Conservation (phyloP, 176 grass and related monocot species). For the Raddia distichophylla region DNA sequence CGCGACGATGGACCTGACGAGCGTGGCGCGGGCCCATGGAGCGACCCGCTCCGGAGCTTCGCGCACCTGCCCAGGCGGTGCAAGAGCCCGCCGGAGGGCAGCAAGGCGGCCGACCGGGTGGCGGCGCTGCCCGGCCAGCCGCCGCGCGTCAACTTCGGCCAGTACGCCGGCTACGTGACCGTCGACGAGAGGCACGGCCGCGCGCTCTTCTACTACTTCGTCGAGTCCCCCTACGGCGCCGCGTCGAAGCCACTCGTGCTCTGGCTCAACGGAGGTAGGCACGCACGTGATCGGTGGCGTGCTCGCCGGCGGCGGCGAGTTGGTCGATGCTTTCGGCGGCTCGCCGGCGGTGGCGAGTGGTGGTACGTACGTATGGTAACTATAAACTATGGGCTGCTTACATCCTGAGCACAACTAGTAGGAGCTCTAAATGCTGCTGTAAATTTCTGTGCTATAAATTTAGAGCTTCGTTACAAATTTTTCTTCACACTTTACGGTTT, state of each 20-base stretch:
- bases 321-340: no score
- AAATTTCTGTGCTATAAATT: no score
- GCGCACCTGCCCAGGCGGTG: conserved; percentile 3
- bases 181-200: conserved; percentile 52
- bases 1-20: neutral
- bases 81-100: conserved; percentile 14
- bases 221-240: conserved; percentile 45
- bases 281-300: neutral
- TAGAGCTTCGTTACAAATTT: no score
- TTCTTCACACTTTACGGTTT: no score
- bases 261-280: conserved; percentile 59
- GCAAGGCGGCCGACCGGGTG: conserved; percentile 61
- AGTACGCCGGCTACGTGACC: conserved; percentile 65
- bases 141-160: conserved; percentile 48
- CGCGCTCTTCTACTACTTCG: conserved; percentile 78
- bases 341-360: no score
- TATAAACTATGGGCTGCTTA: no score
- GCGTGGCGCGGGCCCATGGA: neutral
- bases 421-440: no score
- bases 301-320: no score
- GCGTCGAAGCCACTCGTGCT: conserved; percentile 54
- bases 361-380: no score
- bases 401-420: no score
- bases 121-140: conserved; percentile 62
- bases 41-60: neutral